Base-by-base conservation (phyloP, 2,329 filamentous ascomycete genomes). In the Phialemonium atrogriseum region DNA sequence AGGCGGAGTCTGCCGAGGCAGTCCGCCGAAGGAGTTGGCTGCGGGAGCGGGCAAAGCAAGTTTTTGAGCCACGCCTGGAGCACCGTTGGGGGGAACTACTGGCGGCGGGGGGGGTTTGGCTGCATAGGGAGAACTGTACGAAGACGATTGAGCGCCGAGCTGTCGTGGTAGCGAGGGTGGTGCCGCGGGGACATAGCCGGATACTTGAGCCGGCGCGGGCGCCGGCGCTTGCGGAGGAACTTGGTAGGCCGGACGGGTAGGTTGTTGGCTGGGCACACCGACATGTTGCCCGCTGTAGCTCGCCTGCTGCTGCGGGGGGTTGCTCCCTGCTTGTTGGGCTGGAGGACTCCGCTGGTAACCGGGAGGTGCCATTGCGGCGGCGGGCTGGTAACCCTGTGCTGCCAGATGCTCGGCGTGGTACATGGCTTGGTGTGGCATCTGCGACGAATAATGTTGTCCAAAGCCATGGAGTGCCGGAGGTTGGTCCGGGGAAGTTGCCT, bases 401-500 rank as follows among this genome's bases (percentile, higher is more conserved):
- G 33, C 11, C 9, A 29, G 34, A 5, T 38, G 32, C 14, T 42
- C 38, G 18, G 36, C 34, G 17, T 46, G 50, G 30, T 52, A 54
- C 37, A 51, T 45, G 5, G 37, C 37, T 1, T 40, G 34, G 21
- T 44, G 41, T n/a, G 40, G 34, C 28, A 37, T 34, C 7, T 45
- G 33, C 5, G 36, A 13, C 10, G 37, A 33, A 21, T 45, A 44
- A 7, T 47, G 45, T 22, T 50, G 48, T 27, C 41, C 42, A 35
- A 38, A 41, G 22, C 33, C 52, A 30, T 57, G 58, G 11, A 54
- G 59, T n/a, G 56, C 48, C 16, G 60, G 40, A 5, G 50, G 47
- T n/a, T 66, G 62, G 41, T 73, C 70, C 6, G 69, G 69, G 10
- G 70, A 70, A 3, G 55, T 56, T 4, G 65, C 61, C 47, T 74